Base-by-base conservation (phyloP, 208 protist genomes). In the Crithidia fasciculata region DNA sequence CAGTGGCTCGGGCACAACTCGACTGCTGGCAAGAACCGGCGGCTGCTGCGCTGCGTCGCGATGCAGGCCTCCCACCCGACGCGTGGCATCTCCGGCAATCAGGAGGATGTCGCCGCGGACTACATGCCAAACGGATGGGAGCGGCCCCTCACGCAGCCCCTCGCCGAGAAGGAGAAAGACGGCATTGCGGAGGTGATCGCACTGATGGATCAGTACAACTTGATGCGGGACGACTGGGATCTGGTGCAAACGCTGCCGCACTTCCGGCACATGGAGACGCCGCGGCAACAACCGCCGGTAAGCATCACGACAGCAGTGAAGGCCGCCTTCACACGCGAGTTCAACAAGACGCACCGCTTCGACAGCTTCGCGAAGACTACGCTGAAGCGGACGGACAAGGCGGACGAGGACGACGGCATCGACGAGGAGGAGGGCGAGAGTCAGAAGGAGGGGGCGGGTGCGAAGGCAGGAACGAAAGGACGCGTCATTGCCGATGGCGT, bases 161-260 rank as follows among this genome's bases (percentile, higher is more conserved):
- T 95, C 9, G 81, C 57, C 9, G 62, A 81, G 52, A 68, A 80
- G 28, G 87, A 83, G 28, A 94, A 97, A 66, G 88, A 92, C 4
- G 88, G 79, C 54, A 88, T 96, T 57, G 62, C 62, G 13, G 83
- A 94, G 3, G 90, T 95, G 16, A 93, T 96, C 52, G 67, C 58
- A 10, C 83, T 96, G 39, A 96, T 98, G 91, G 89, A 95, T 75
- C 68, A 81, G 73, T 97, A 98, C 76, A 64, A 82, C 71, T 75
- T 98, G 43, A 84, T 90, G 82, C 86, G 92, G 28, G 89, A 96
- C 65, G 95, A 98, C 81, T 97, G 89, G 86, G 95, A 98, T 53
- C 89, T 97, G 49, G 80, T 96, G 60, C 89, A 95, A 69, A 78
- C 67, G 36, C 60, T 94, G 3, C 47, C 80, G 3, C 86, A 93